Evolutionary conservation across 148 eudicot species (phyloP).

Genomic region (Oxyria digyna): DNA sequence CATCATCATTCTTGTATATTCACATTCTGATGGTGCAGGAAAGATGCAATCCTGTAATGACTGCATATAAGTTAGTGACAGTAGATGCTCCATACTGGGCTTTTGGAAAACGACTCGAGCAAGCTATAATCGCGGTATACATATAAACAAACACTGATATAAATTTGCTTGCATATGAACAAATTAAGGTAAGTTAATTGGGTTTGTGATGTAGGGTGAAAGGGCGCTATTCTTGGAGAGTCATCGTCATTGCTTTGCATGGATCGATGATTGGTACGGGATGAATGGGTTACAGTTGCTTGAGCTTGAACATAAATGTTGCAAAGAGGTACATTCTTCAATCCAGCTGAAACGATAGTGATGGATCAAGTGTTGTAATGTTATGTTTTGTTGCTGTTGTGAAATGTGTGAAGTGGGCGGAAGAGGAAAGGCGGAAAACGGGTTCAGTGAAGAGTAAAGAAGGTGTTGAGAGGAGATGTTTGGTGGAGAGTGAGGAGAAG

Average conservation of each 20-base stretch:
- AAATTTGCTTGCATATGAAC: too few relatives aligned
- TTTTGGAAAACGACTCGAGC: conserved; percentile 47
- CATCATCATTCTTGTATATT: neutral
- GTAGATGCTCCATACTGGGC: conserved; percentile 71
- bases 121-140: conserved; percentile 44
- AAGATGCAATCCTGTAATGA: conserved; percentile 41
- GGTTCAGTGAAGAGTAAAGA: conserved; percentile 6
- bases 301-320: conserved; percentile 32
- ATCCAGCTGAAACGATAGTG: neutral
- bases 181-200: neutral
- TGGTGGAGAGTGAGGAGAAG: conserved; percentile 17
- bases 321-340: conserved; percentile 15
- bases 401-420: too few relatives aligned
- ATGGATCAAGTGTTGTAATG: too few relatives aligned
- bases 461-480: conserved; percentile 22
- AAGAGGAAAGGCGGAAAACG: conserved; percentile 14
- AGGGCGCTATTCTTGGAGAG: conserved; percentile 59
- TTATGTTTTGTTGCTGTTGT: too few relatives aligned
- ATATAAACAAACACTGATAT: neutral
- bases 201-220: conserved; percentile 31
- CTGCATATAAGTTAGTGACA: conserved; percentile 64
- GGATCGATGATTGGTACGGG: conserved; percentile 68
- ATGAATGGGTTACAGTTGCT: conserved; percentile 24
- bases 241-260: conserved; percentile 44
- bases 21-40: conserved; percentile 20